Conservation (phyloP, 2,329 filamentous ascomycete genomes). For the Aspergillus amoenus region DNA sequence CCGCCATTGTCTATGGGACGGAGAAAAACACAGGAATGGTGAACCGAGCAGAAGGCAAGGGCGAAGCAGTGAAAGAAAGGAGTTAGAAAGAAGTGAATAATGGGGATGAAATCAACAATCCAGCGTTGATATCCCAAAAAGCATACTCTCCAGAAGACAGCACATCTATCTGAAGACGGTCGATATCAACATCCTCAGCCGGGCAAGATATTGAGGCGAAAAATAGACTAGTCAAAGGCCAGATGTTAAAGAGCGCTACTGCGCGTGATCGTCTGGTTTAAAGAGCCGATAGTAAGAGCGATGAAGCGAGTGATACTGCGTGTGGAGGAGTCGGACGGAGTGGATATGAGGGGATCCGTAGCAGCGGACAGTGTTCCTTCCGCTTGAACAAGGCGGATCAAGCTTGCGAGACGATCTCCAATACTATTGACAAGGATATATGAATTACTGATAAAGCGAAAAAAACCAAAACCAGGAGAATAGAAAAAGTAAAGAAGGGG, state of each 20-base stretch:
- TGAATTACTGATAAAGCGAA: neutral
- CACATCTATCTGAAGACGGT: slow-evolving; percentile 13
- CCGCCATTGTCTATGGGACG: slow-evolving; percentile 25
- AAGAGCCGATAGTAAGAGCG: neutral
- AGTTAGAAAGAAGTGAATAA: neutral
- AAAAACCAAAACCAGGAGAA: neutral
- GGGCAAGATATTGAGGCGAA: neutral
- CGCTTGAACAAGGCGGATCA: neutral
- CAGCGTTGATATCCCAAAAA: slow-evolving; percentile 1
- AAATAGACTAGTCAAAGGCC: neutral
- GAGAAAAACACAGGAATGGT: neutral
- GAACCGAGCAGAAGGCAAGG: neutral
- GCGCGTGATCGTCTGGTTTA: neutral
- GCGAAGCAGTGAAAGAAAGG: slow-evolving; percentile 2
- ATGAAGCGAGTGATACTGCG: neutral
- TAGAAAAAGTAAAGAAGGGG: neutral
- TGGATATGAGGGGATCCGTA: neutral
- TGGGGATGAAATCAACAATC: slow-evolving; percentile 4
- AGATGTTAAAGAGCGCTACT: neutral
- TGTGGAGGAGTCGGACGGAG: slow-evolving; percentile 1
- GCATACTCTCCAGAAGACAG: slow-evolving; percentile 14
- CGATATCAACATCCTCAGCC: slow-evolving; percentile 10
- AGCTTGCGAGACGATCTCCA: neutral
- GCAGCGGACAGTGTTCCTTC: neutral
- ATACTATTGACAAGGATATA: slow-evolving; percentile 1